phyloP scores from a whole-genome alignment of 768 basidiomycete species.

The Phylloporus arenicola region DNA sequence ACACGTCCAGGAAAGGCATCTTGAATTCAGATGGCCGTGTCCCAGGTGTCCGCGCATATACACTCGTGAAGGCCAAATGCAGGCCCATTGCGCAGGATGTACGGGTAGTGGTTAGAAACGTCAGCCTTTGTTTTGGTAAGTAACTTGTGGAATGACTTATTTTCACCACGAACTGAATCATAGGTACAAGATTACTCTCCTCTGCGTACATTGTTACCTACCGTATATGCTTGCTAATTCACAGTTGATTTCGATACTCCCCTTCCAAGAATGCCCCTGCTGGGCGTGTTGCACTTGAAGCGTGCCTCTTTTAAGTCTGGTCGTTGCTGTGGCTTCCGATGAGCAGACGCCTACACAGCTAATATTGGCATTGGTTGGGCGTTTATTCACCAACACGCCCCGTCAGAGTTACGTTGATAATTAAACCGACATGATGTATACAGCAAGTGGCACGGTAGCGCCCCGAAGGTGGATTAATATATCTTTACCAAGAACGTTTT shows the following conservation, averaged over 20 bases:
- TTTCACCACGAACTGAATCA: constrained; percentile 1
- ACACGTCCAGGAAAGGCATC: constrained; percentile 23
- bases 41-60: constrained; percentile 11
- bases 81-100: not conserved
- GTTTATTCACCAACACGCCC: not conserved
- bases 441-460: constrained; percentile 10
- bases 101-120: no score
- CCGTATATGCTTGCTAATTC: not conserved
- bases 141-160: not conserved
- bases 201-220: not conserved
- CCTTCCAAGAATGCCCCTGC: no score
- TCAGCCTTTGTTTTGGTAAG: not conserved
- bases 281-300: not conserved
- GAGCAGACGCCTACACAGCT: constrained; percentile 1
- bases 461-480: not conserved
- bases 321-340: constrained; percentile 1
- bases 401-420: not conserved
- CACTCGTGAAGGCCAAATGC: constrained; percentile 13
- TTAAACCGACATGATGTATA: not conserved
- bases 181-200: not conserved
- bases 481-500: not conserved
- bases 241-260: not conserved
- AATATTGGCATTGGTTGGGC: constrained; percentile 1
- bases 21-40: constrained; percentile 21
- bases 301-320: not conserved